Percentiles rank a stretch among this genome's conserved stretches.
Evolutionary conservation across 352 stramenopile species (phyloP).

Genomic region (Globisporangium canariense): DNA sequence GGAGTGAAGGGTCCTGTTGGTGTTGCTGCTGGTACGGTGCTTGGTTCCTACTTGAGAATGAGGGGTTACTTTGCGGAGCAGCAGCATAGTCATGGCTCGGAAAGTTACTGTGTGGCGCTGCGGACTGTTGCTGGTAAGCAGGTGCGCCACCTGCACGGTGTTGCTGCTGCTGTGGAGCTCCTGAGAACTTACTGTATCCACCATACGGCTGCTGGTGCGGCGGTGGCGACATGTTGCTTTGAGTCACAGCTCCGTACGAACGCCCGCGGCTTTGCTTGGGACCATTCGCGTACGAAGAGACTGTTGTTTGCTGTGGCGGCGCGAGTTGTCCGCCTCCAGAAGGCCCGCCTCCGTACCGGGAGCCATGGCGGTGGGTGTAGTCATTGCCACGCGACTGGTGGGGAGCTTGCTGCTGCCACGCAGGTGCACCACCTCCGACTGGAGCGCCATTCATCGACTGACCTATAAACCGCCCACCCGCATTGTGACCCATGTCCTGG

Average conservation of each 20-base stretch:
- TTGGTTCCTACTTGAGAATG: constrained; percentile 17
- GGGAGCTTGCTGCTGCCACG: constrained; percentile 10
- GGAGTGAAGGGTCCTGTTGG: constrained; percentile 6
- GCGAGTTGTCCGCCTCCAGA: constrained; percentile 5
- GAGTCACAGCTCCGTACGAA: constrained; percentile 2
- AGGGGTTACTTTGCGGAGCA: constrained; percentile 10
- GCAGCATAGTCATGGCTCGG: constrained; percentile 14
- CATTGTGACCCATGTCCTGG: constrained; percentile 1
- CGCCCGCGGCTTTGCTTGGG: constrained; percentile 14
- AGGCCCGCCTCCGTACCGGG: constrained; percentile 8
- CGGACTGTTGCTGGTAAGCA: constrained; percentile 15
- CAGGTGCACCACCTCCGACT: constrained; percentile 1
- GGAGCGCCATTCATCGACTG: constrained; percentile 8
- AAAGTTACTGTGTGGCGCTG: constrained; percentile 4
- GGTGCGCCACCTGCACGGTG: neutral
- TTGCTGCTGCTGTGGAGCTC: constrained; percentile 11
- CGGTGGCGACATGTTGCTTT: constrained; percentile 5
- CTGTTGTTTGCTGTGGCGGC: neutral
- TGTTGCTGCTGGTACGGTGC: constrained; percentile 22
- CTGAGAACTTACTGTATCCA: constrained; percentile 15
- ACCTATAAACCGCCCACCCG: constrained; percentile 7
- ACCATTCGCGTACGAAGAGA: constrained; percentile 15
- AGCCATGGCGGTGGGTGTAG: constrained; percentile 5
- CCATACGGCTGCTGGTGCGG: constrained; percentile 10
- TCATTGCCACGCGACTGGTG: constrained; percentile 8